A percentile compares a stretch with the other conserved stretches of the same genome.
Conservation (phyloP, 306 rosid genomes). For the Trifolium fragiferum region DNA sequence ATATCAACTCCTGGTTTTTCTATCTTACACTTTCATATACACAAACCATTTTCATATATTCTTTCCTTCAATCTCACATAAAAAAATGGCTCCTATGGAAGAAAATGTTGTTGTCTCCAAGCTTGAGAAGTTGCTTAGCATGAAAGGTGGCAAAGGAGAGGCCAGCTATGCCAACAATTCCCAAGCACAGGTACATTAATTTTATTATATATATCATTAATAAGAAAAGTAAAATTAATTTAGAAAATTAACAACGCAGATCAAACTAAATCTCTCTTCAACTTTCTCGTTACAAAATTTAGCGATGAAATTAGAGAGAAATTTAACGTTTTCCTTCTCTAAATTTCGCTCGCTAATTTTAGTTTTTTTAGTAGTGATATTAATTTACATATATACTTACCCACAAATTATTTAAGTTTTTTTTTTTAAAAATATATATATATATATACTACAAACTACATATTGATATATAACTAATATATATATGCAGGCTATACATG, state of each 20-base stretch:
- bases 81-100: slow-evolving; percentile 59
- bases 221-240: neutral
- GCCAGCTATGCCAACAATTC: slow-evolving; percentile 97
- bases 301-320: too few species aligned
- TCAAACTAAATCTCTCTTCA: neutral
- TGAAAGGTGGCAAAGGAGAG: slow-evolving; percentile 99
- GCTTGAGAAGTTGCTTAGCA: slow-evolving; percentile 82
- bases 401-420: neutral
- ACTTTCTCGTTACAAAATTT: neutral
- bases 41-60: neutral
- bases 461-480: neutral
- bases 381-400: neutral
- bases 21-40: slow-evolving; percentile 15
- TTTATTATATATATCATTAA: neutral
- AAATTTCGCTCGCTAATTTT: neutral
- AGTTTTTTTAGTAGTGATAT: neutral
- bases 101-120: slow-evolving; percentile 79
- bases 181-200: slow-evolving; percentile 68
- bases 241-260: neutral
- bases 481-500: slow-evolving; percentile 76
- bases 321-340: neutral
- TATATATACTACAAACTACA: neutral
- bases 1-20: slow-evolving; percentile 37
- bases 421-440: too few species aligned
- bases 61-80: neutral